phyloP scores from a whole-genome alignment of 2,329 filamentous ascomycete genomes.

The Akanthomyces muscarius region DNA sequence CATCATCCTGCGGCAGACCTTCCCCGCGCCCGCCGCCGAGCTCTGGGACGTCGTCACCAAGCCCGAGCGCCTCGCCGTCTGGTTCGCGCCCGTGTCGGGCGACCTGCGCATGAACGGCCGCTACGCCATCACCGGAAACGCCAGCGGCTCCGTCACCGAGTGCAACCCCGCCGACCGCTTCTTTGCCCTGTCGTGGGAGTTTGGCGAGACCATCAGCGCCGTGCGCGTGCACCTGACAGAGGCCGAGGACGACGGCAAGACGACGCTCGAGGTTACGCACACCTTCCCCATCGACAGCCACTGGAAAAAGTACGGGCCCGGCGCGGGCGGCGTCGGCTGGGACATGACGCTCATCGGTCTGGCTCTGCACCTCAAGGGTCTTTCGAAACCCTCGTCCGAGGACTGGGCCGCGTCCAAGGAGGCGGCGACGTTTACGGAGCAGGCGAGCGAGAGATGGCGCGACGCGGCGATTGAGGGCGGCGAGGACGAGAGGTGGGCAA shows the following conservation, averaged over 20 bases:
- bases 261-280: neutral
- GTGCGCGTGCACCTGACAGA: neutral
- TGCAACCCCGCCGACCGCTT: neutral
- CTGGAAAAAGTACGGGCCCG: constrained; percentile 13
- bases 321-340: constrained; percentile 15
- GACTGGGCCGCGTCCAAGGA: constrained; percentile 5
- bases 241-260: neutral
- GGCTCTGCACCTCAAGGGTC: neutral
- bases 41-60: constrained; percentile 10
- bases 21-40: neutral
- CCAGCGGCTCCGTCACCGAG: constrained; percentile 9
- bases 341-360: constrained; percentile 11
- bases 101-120: constrained; percentile 14
- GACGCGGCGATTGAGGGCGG: neutral
- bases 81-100: constrained; percentile 13
- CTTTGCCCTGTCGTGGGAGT: constrained; percentile 10
- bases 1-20: neutral
- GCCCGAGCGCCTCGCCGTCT: neutral
- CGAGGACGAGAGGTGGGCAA: constrained; percentile 4
- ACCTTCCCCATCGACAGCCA: constrained; percentile 7
- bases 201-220: constrained; percentile 1
- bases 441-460: neutral
- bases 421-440: constrained; percentile 2
- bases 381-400: neutral
- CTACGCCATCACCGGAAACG: constrained; percentile 12